Base-by-base conservation (phyloP, 2,329 filamentous ascomycete genomes). In the Canariomyces notabilis region DNA sequence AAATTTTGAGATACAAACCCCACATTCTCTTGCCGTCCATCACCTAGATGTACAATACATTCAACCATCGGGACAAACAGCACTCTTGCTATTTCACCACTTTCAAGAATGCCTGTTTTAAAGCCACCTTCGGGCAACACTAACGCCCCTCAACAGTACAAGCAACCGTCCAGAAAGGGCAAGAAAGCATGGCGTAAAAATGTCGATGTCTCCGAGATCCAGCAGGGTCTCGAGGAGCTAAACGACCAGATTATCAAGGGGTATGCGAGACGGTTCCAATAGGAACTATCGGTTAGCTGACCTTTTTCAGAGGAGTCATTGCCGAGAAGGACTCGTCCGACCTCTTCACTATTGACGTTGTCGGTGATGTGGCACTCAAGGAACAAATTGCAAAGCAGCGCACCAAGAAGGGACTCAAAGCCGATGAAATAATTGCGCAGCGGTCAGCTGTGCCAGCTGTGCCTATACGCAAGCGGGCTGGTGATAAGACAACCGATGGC, bases 121-220 rank as follows among this genome's bases (percentile, higher is more conserved):
- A 67, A 69, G 55, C 67, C 70, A 38, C 67, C 67, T 39, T 66
- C 72, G 33, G 75, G 69, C 49, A 68, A 76, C 29, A 67, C 69
- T 11, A 68, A 75, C 29, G 85, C 87, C 15, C 90, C 89, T 9
- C 81, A 83, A 53, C 88, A 94, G 57, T 82, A 85, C 69, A 89
- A 80, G 54, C 93, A 98, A 67, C 81, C 89, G 20, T 97, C 91
- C 5, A 79, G 93, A 64, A 98, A 98, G 67, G 93, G 94, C 59
- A 97, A 97, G 71, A 97, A 95, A 72, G 91, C 93, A 23, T 98
- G 93, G 93, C 80, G 93, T 63, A 98, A 97, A 68, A 95, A 98
- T 70, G 89, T 98, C 67, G 89, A 98, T 68, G 80, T 97, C 52
- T 85, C 87, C 21, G 84, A 95, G 52, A 80, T 98, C 20, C 79